These are phyloP conservation scores for Hapsidospora chrysogenum DNA, from an alignment of 495 filamentous ascomycete species.

Conservation along the genomic window DNA sequence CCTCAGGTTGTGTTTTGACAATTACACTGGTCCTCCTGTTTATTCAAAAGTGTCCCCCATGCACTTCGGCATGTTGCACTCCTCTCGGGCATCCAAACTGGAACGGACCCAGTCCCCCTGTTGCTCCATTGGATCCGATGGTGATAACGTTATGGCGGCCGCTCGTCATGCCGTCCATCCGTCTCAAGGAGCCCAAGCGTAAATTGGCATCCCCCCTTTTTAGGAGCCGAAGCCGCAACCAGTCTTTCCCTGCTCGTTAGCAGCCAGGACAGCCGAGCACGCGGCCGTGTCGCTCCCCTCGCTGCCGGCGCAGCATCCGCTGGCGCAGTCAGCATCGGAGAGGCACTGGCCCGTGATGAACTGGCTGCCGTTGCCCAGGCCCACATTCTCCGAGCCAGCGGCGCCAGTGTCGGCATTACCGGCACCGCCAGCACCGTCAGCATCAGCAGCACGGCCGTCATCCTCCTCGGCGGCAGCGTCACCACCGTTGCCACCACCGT, in stretches of 20 bases:
- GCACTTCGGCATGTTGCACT: no score
- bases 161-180: no score
- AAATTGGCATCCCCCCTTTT: no score
- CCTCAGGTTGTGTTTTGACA: no score
- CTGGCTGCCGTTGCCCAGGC: background rate
- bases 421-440: background rate
- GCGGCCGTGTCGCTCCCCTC: constrained; percentile 8
- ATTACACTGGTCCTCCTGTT: no score
- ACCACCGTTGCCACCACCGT: background rate
- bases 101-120: no score
- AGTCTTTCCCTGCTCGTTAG: background rate
- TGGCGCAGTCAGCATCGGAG: constrained; percentile 21
- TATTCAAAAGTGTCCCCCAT: no score
- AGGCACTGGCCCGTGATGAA: constrained; percentile 25
- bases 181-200: no score
- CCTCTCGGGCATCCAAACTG: no score
- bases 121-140: no score
- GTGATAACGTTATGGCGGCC: no score
- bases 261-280: background rate
- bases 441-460: background rate
- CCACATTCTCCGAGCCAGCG: background rate
- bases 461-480: background rate
- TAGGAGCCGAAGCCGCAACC: background rate
- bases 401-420: background rate
- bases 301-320: constrained; percentile 21